These are phyloP conservation scores for Colletotrichum musicola DNA, from an alignment of 2,329 filamentous ascomycete species.

Conservation along the genomic window DNA sequence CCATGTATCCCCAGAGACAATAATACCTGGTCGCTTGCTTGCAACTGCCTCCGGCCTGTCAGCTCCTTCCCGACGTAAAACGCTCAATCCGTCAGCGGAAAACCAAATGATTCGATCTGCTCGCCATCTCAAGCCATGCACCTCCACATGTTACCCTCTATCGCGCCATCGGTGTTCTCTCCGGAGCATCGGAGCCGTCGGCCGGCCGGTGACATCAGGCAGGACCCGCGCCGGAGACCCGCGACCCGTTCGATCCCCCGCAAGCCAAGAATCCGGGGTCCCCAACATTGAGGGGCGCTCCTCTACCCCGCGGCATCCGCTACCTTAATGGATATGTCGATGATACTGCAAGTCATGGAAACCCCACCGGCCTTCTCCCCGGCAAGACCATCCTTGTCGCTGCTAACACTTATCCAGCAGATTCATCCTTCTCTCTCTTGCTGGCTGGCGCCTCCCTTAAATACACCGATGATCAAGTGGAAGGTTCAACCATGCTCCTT, in stretches of 20 bases:
- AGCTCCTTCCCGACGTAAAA: not conserved
- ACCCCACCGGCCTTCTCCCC: constrained; percentile 25
- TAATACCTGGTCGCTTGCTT: too few relatives aligned
- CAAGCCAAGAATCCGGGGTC: constrained; percentile 30
- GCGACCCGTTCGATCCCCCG: constrained; percentile 13
- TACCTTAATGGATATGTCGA: not conserved
- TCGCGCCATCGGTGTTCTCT: constrained; percentile 17
- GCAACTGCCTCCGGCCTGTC: not conserved
- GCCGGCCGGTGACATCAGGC: not conserved
- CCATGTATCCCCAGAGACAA: too few relatives aligned
- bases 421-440: too few relatives aligned
- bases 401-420: not conserved
- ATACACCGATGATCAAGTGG: not conserved
- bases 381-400: not conserved
- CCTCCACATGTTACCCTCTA: not conserved
- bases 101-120: not conserved
- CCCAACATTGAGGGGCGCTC: constrained; percentile 3
- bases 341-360: too few relatives aligned
- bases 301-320: not conserved
- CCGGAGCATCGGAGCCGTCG: constrained; percentile 1
- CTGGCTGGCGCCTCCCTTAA: too few relatives aligned
- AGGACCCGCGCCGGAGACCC: not conserved
- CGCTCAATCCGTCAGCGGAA: not conserved
- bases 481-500: not conserved
- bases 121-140: not conserved